Evolutionary conservation across 257 asterid species (phyloP).

Genomic region (Solanum chilense): DNA sequence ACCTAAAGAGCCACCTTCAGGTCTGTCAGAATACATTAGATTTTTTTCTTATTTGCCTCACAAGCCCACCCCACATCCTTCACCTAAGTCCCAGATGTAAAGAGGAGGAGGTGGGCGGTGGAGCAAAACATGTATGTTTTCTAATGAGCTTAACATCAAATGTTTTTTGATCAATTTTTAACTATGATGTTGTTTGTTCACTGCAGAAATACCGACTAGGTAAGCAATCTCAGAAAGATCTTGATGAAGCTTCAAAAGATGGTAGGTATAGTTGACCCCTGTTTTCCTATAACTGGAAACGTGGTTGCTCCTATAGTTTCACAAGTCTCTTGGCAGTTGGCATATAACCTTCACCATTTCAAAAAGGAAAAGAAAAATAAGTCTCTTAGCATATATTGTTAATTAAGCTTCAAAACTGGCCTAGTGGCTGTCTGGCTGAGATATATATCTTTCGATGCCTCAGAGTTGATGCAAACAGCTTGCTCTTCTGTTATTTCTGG

Average conservation of each 20-base stretch:
- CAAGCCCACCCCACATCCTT: background rate
- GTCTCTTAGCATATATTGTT: background rate
- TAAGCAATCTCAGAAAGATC: slow-evolving; percentile 77
- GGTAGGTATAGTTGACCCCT: slow-evolving; percentile 33
- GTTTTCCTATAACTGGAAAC: slow-evolving; percentile 1
- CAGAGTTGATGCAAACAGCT: background rate
- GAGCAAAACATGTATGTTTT: background rate
- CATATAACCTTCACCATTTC: background rate
- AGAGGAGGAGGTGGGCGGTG: background rate
- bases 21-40: slow-evolving; percentile 8
- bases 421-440: background rate
- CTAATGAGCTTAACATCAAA: background rate
- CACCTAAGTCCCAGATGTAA: background rate
- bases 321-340: background rate
- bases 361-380: background rate
- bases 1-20: slow-evolving; percentile 88
- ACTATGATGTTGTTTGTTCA: slow-evolving; percentile 8
- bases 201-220: slow-evolving; percentile 80
- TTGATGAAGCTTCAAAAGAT: slow-evolving; percentile 61
- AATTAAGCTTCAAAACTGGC: background rate
- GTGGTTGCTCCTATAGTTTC: background rate
- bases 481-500: background rate
- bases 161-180: background rate
- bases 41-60: background rate
- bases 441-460: background rate